Evolutionary conservation across 164 flowering plant species (phyloP), one percentile per base, ranked within the genome.

Genomic region (Tetrastigma voinierianum): DNA sequence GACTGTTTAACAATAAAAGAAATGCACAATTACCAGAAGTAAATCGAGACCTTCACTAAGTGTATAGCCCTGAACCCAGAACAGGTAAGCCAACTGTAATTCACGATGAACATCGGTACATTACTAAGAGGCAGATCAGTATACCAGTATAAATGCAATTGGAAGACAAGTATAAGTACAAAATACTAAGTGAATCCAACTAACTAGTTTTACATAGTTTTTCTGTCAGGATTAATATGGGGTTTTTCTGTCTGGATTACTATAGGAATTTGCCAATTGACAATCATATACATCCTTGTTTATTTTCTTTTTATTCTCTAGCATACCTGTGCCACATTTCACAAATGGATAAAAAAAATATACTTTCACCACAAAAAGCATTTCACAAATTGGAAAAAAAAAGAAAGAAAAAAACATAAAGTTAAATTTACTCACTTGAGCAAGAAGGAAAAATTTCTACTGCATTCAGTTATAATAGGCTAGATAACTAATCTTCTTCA

Each of bases 41-140:
- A 90, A 77, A 57, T 56, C 73, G 69, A 83, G 71, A 18, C 90
- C 97, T 63, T 87, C 85, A 55, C 46, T 79, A 1, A 95, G 93
- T 65, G 78, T 80, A 70, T 95, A 92, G 57, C 96, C 98, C 72
- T 80, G 96, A 75, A 92, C 84, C 99, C 99, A 92, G 74, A 74
- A 87, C 97, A 95, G 89, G 85, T 90, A 95, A 32, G 99, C 90
- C 84, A 92, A 65, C 98, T 92, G 86, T 52, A 74, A 67, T 57
- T 61, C 64, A 76, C 5, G 66, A 52, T 45, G 18, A 2, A 10
- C 10, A 19, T 59, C 46, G 47, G 18, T 19, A 59, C 23, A 64
- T n/a, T 44, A 55, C 11, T 8, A 20, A 11, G 20, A 24, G 51
- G 15, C 20, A 12, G 51, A 53, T 61, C 40, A 57, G 12, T 24